Base-by-base conservation (phyloP, 2,329 filamentous ascomycete species). In the Xylaria sp. region DNA sequence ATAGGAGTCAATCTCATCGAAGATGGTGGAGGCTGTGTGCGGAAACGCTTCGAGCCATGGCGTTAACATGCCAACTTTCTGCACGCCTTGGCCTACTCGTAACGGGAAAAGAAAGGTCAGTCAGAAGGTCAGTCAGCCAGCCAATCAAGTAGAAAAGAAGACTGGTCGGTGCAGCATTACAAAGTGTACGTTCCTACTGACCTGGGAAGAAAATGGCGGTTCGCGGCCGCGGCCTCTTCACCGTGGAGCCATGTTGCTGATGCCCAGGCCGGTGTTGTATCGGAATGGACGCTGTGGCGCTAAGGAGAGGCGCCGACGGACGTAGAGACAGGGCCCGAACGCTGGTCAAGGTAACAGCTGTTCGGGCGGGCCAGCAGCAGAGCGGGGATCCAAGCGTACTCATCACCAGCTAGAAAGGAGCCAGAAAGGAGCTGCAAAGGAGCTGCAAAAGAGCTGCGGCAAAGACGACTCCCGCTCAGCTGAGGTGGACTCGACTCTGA, bases 41-140 rank as follows among this genome's bases (percentile, higher is more conserved):
- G 95, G 95, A 79, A 98, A 98, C 67, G 91, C 90, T 76, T 94
- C 89, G 74, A 97, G 85, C 94, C 95, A 98, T 54, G 93, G 91
- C 41, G 87, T 89, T 66, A 93, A 86, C 94, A 97, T 97, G 81
- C 93, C 93, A 61, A 97, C 92, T 78, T 92, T 91, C 80, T 97
- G 94, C 20, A 97, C 94, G 74, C 94, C 94, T 82, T 97, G 94
- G 75, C 93, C 93, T 94, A 76, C 65, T 52, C 28, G 66, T 34
- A 55, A 34, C 57, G 52, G 12, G 28, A n/a, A 34, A 28, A 18
- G 28, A 28, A 54, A 46, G 41, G 12, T 44, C 13, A 46, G 41
- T 46, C n/a, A n/a, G n/a, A n/a, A n/a, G n/a, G n/a, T n/a, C 18
- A n/a, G 41, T n/a, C 1, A 46, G 0, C n/a, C 41, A 18, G 41